Conservation (phyloP, 495 filamentous ascomycete species). For the Aspergillus coremiiformis region DNA sequence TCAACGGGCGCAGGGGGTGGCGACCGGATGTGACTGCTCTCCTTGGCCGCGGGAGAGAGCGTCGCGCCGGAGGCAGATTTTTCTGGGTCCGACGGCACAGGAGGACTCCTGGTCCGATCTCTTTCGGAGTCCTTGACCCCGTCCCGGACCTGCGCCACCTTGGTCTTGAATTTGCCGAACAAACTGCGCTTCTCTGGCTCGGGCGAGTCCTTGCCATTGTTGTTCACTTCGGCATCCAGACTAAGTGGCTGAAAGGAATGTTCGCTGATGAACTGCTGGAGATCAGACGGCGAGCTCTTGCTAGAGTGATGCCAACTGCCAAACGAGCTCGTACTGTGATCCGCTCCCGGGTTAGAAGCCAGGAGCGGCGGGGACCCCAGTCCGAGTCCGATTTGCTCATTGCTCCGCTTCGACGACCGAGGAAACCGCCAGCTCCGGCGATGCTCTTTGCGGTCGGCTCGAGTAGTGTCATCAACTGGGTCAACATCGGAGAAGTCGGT, state of each 20-base stretch:
- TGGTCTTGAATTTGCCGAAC: slow-evolving; percentile 76
- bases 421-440: slow-evolving; percentile 67
- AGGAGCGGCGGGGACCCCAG: slow-evolving; percentile 45
- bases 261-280: slow-evolving; percentile 28
- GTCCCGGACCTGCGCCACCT: slow-evolving; percentile 71
- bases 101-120: slow-evolving; percentile 49
- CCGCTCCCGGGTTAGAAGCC: slow-evolving; percentile 56
- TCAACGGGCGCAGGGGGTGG: slow-evolving; percentile 23
- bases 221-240: slow-evolving; percentile 32
- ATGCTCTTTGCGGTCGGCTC: slow-evolving; percentile 56
- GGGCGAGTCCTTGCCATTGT: slow-evolving; percentile 29
- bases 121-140: slow-evolving; percentile 54
- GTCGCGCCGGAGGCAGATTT: slow-evolving; percentile 19
- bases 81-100: slow-evolving; percentile 29
- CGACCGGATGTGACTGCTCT: slow-evolving; percentile 17
- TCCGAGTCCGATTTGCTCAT: slow-evolving; percentile 42
- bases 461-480: slow-evolving; percentile 51
- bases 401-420: slow-evolving; percentile 44
- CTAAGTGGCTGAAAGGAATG: slow-evolving; percentile 33
- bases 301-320: slow-evolving; percentile 47
- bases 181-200: slow-evolving; percentile 61
- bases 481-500: slow-evolving; percentile 74
- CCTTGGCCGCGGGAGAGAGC: slow-evolving; percentile 18
- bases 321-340: slow-evolving; percentile 61
- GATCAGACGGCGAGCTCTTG: slow-evolving; percentile 22